Percentiles rank a stretch among this genome's conserved stretches.
These are phyloP conservation scores for Boletus reticuloceps DNA, from an alignment of 768 basidiomycete genomes.

Conservation along the genomic window DNA sequence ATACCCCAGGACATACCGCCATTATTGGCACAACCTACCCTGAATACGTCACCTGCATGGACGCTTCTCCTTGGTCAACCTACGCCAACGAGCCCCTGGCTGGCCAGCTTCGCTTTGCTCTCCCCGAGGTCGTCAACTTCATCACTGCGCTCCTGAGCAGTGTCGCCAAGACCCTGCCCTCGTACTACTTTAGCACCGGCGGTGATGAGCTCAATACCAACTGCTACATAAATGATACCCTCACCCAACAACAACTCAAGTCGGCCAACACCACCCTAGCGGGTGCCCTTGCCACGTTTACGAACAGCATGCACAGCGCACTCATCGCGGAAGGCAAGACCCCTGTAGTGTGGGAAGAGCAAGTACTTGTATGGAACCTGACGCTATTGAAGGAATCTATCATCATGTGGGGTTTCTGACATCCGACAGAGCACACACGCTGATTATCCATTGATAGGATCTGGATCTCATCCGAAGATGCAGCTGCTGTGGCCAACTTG, in stretches of 20 bases:
- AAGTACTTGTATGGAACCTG: slow-evolving; percentile 40
- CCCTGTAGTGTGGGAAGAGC: slow-evolving; percentile 81
- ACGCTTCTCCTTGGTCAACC: slow-evolving; percentile 52
- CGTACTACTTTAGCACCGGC: slow-evolving; percentile 71
- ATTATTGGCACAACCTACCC: slow-evolving; percentile 64
- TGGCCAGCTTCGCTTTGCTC: slow-evolving; percentile 76
- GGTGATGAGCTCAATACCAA: slow-evolving; percentile 76
- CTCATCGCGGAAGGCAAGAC: slow-evolving; percentile 60
- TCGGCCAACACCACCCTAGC: slow-evolving; percentile 51
- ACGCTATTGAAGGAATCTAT: slow-evolving; percentile 41
- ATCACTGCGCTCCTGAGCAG: slow-evolving; percentile 50
- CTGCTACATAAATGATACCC: slow-evolving; percentile 62
- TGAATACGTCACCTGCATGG: slow-evolving; percentile 67
- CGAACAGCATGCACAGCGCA: slow-evolving; percentile 53
- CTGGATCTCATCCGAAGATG: slow-evolving; percentile 47
- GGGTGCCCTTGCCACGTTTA: slow-evolving; percentile 64
- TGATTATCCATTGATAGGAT: slow-evolving; percentile 29
- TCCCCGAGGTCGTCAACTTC: slow-evolving; percentile 58
- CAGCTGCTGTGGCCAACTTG: slow-evolving; percentile 35
- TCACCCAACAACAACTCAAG: slow-evolving; percentile 56
- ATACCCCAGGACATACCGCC: slow-evolving; percentile 81
- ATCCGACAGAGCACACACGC: neutral
- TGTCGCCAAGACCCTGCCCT: slow-evolving; percentile 51
- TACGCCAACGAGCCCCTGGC: slow-evolving; percentile 78
- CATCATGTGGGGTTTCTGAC: slow-evolving; percentile 32